Evolutionary conservation across 1,139 yeast genomes (phyloP).

Genomic region (Debaryomycetaceae sp.): DNA sequence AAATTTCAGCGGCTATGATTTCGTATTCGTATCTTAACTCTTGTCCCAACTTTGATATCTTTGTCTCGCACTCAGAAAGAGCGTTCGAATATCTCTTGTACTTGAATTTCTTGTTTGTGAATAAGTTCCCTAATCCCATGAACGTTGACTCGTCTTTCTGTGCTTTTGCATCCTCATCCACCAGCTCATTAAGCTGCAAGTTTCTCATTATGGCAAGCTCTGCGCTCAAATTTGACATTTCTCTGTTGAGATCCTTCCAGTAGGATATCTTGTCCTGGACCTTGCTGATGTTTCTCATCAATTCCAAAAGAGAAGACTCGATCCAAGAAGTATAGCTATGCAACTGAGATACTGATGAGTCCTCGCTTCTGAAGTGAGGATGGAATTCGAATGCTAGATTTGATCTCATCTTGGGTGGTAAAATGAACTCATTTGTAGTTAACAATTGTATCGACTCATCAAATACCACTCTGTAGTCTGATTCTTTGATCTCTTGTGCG

Average conservation of each 20-base stretch:
- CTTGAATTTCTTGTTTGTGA: conserved; percentile 33
- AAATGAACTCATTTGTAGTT: background rate
- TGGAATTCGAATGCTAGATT: background rate
- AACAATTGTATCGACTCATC: conserved; percentile 14
- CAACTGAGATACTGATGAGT: conserved; percentile 15
- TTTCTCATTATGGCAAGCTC: conserved; percentile 21
- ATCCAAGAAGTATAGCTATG: conserved; percentile 26
- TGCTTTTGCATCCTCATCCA: background rate
- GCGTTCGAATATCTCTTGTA: conserved; percentile 28
- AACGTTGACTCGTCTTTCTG: conserved; percentile 26
- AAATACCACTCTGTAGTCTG: conserved; percentile 33
- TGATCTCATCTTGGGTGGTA: background rate
- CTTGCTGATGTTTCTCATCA: conserved; percentile 36
- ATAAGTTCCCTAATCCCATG: conserved; percentile 17
- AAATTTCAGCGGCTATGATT: conserved; percentile 57
- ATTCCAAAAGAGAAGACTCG: conserved; percentile 28
- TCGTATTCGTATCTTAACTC: conserved; percentile 53
- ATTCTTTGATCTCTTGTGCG: conserved; percentile 40
- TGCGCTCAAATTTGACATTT: conserved; percentile 25
- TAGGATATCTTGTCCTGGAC: conserved; percentile 36
- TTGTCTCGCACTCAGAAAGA: conserved; percentile 33
- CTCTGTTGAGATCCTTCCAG: conserved; percentile 49
- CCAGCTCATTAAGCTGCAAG: background rate
- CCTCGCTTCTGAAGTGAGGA: conserved; percentile 7
- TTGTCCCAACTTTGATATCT: conserved; percentile 30